Conservation (phyloP, 371 early-diverging fungal genomes). For the Mortierella sp. region DNA sequence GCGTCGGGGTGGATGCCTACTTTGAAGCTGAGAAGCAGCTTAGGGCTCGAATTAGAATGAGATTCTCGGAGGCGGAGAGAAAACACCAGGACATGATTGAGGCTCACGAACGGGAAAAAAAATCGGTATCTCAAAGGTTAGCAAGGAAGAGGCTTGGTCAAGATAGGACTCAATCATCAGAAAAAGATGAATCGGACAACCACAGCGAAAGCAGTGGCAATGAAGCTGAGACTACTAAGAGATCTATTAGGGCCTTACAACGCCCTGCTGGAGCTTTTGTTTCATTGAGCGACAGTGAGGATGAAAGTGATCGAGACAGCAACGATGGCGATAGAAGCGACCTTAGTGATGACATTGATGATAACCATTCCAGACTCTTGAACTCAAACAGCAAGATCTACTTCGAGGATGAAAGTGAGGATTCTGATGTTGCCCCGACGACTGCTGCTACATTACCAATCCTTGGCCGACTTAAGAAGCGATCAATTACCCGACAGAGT, state of each 20-base stretch:
- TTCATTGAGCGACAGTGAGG: conserved; percentile 2
- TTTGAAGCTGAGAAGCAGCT: conserved; percentile 24
- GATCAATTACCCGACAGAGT: not conserved
- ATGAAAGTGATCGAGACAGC: conserved; percentile 18
- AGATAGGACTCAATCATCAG: not conserved
- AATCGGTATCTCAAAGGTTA: not conserved
- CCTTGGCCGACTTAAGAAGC: not conserved
- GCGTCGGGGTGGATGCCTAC: conserved; percentile 7
- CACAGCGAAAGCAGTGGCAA: no score
- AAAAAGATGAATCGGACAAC: no score
- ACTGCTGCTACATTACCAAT: not conserved
- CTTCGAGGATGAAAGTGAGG: conserved; percentile 13
- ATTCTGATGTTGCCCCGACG: not conserved
- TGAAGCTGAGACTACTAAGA: no score
- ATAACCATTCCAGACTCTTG: not conserved
- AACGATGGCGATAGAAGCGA: not conserved
- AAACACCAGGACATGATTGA: conserved; percentile 15
- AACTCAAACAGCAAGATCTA: conserved; percentile 11
- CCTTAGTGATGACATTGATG: not conserved
- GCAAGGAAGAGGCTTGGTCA: no score
- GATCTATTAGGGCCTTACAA: no score
- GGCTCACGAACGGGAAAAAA: conserved; percentile 19
- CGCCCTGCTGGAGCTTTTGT: no score
- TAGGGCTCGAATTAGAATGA: conserved; percentile 8
- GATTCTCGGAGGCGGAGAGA: conserved; percentile 19